These are phyloP conservation scores for Talaromyces marneffei DNA, from an alignment of 2,329 filamentous ascomycete genomes.

Conservation along the genomic window DNA sequence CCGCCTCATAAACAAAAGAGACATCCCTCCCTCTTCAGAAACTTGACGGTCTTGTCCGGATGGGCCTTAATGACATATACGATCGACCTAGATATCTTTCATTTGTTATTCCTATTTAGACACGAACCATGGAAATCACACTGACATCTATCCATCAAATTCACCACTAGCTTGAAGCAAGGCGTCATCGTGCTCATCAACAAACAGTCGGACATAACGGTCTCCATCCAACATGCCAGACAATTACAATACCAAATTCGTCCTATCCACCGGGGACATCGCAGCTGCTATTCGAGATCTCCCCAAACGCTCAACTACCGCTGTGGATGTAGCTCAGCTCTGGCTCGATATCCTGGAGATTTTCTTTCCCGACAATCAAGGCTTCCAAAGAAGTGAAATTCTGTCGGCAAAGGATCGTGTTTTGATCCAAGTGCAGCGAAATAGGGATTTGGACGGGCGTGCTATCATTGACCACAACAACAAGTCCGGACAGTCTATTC, in stretches of 20 bases:
- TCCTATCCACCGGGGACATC: constrained; percentile 5
- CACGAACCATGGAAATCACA: neutral
- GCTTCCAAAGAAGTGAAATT: neutral
- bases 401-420: neutral
- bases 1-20: too few species aligned
- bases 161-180: neutral
- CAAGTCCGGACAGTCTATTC: neutral
- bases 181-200: neutral
- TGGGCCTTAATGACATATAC: neutral
- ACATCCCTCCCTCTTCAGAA: too few species aligned
- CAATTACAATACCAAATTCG: constrained; percentile 4
- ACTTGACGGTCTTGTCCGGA: neutral
- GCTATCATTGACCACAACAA: neutral
- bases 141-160: neutral
- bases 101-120: neutral
- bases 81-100: neutral
- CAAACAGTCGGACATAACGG: neutral
- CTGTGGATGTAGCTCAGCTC: constrained; percentile 2
- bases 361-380: constrained; percentile 9
- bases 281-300: constrained; percentile 5
- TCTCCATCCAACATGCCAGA: neutral
- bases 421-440: neutral
- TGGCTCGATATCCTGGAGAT: constrained; percentile 4
- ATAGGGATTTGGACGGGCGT: neutral
- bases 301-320: constrained; percentile 5